phyloP scores from a whole-genome alignment of 257 asterid genomes.

The Solanum peruvianum region DNA sequence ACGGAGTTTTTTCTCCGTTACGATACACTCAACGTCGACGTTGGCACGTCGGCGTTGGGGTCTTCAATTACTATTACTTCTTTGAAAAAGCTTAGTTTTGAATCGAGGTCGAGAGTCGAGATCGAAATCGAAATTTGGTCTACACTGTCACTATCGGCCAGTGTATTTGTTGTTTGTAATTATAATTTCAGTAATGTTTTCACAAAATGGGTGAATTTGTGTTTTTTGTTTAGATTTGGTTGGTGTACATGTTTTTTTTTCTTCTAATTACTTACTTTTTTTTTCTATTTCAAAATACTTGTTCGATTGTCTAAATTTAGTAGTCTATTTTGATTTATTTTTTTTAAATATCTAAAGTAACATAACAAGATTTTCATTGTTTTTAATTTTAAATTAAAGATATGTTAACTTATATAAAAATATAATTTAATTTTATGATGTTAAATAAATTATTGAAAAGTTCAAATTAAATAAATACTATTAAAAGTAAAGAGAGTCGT shows the following conservation, averaged over 20 bases:
- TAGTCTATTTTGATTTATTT: too few species aligned
- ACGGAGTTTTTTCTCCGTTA: constrained; percentile 80
- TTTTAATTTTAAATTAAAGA: too few species aligned
- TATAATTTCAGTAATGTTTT: not conserved
- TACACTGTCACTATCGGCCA: not conserved
- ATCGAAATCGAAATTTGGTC: not conserved
- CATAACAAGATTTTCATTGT: too few species aligned
- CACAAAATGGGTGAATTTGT: not conserved
- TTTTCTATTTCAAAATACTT: not conserved
- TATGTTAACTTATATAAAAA: too few species aligned
- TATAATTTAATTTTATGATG: too few species aligned
- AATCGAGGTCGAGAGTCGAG: not conserved
- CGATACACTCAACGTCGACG: constrained; percentile 62
- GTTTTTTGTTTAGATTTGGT: not conserved
- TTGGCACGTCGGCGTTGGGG: constrained; percentile 51
- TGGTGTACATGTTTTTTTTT: not conserved
- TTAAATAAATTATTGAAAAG: too few species aligned
- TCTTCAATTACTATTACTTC: constrained; percentile 52
- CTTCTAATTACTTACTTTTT: not conserved
- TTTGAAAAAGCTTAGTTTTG: constrained; percentile 45
- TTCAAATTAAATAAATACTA: too few species aligned
- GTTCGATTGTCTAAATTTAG: too few species aligned
- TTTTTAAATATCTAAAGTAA: too few species aligned
- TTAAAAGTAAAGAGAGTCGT: too few species aligned
- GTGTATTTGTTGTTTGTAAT: not conserved